These are phyloP conservation scores for Acacia concinna DNA, from an alignment of 331 rosid species.

Conservation along the genomic window DNA sequence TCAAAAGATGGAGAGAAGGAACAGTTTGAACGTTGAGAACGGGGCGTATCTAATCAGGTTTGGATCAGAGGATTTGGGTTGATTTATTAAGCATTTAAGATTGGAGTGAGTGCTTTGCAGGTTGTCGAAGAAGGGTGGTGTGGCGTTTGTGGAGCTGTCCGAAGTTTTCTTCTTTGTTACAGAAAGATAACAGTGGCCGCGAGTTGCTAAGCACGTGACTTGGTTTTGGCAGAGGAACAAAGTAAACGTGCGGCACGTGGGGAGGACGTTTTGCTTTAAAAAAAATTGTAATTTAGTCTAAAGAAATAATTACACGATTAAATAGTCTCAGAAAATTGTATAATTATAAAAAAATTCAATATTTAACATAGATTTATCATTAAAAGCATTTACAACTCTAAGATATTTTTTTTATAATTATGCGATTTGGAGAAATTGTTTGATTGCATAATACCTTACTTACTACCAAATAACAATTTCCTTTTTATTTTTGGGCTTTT, in stretches of 20 bases:
- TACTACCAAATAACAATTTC: no score
- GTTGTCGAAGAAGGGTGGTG: not conserved
- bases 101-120: not conserved
- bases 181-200: constrained; percentile 6
- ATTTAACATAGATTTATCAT: no score
- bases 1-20: constrained; percentile 8
- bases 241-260: constrained; percentile 28
- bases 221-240: not conserved
- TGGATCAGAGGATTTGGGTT: constrained; percentile 22
- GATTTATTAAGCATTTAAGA: constrained; percentile 7
- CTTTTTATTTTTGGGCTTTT: no score
- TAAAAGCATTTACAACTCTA: no score
- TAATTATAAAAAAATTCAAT: no score
- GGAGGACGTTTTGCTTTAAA: not conserved
- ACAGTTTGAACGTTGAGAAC: not conserved
- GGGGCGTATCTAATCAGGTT: constrained; percentile 15
- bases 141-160: not conserved
- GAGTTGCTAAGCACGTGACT: constrained; percentile 32
- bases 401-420: no score
- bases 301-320: no score
- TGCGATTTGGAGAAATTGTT: no score
- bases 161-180: not conserved
- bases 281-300: no score
- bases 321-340: no score
- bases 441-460: no score